Percentiles rank a stretch among this genome's conserved stretches.
phyloP scores from a whole-genome alignment of 2,329 filamentous ascomycete species.

The Alternaria solani region DNA sequence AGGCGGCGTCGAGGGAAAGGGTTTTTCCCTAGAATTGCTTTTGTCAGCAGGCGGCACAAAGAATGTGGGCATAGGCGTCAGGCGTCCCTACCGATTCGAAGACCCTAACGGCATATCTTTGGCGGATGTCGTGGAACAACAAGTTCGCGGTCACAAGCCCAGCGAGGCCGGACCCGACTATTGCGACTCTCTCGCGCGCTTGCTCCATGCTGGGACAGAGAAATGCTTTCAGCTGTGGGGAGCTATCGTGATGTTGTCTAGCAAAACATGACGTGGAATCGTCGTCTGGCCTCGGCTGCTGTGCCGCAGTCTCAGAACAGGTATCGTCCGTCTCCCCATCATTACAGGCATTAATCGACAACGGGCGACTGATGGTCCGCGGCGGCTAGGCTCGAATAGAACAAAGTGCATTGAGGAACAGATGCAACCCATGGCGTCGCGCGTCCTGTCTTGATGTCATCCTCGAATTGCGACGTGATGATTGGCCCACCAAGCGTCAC shows the following conservation, averaged over 20 bases:
- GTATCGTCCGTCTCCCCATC: neutral
- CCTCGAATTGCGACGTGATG: neutral
- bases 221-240: neutral
- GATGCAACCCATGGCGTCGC: neutral
- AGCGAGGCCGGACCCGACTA: constrained; percentile 61
- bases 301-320: constrained; percentile 1
- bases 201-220: constrained; percentile 13
- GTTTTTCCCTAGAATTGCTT: constrained; percentile 49
- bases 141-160: constrained; percentile 59
- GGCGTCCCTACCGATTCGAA: constrained; percentile 54
- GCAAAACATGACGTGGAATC: neutral
- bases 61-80: neutral
- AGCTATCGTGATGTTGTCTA: neutral
- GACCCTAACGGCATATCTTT: constrained; percentile 55
- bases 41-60: neutral
- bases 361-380: neutral
- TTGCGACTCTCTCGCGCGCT: constrained; percentile 46
- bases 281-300: constrained; percentile 1
- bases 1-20: constrained; percentile 58
- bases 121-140: constrained; percentile 51
- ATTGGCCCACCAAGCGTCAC: neutral
- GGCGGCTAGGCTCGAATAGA: neutral
- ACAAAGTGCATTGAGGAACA: neutral
- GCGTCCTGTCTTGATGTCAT: constrained; percentile 1
- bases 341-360: neutral